phyloP scores from a whole-genome alignment of 2,329 filamentous ascomycete genomes.

The Dothistroma pini region DNA sequence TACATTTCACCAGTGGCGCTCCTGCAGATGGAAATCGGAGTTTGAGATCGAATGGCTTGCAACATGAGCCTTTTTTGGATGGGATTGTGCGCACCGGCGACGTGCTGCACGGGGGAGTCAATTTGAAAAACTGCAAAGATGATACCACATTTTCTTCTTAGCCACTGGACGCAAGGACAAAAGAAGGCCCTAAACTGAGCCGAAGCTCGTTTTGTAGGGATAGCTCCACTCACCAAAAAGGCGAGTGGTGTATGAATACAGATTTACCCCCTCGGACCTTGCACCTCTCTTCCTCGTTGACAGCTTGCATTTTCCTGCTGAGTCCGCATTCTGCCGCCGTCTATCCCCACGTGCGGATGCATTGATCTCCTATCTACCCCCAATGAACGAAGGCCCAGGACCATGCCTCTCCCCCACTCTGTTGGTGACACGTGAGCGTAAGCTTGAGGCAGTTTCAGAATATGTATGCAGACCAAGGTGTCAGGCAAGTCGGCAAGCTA shows the following conservation, averaged over 20 bases:
- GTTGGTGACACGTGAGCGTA: not conserved
- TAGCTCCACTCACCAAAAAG: constrained; percentile 2
- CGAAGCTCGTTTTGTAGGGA: constrained; percentile 12
- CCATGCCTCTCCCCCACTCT: not conserved
- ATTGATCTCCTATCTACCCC: not conserved
- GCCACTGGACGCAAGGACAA: constrained; percentile 17
- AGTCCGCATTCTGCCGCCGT: not conserved
- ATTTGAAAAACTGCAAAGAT: constrained; percentile 22
- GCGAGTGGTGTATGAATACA: constrained; percentile 10
- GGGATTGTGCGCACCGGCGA: constrained; percentile 13
- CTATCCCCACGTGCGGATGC: not conserved
- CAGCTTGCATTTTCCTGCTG: not conserved
- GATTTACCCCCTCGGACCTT: constrained; percentile 12
- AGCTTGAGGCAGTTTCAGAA: not conserved
- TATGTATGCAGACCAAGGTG: not conserved
- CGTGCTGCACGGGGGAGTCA: constrained; percentile 6
- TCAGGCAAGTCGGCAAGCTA: not conserved
- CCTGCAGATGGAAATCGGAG: constrained; percentile 15
- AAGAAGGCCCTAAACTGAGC: constrained; percentile 6
- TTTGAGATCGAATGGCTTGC: not conserved
- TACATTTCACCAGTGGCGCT: constrained; percentile 14
- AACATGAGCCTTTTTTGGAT: not conserved
- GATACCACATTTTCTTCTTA: constrained; percentile 18
- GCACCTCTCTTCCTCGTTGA: not conserved
- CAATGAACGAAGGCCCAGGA: not conserved